Conservation (phyloP, 768 basidiomycete species). For the Lactarius psammicola region DNA sequence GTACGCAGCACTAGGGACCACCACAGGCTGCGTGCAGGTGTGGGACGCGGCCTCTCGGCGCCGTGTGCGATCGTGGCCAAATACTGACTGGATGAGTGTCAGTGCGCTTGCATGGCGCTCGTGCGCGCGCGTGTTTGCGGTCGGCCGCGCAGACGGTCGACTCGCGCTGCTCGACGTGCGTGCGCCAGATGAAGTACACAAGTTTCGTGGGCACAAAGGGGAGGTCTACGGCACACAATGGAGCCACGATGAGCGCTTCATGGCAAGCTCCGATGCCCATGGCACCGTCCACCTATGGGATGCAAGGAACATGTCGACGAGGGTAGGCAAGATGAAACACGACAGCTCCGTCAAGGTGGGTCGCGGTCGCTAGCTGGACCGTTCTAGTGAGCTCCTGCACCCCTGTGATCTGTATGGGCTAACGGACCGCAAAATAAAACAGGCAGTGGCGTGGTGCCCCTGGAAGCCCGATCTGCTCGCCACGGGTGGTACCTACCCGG, state of each 20-base stretch:
- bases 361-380: neutral
- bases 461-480: constrained; percentile 69
- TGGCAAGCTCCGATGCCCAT: constrained; percentile 43
- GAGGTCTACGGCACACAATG: constrained; percentile 44
- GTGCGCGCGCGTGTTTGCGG: constrained; percentile 38
- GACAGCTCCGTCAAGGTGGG: constrained; percentile 45
- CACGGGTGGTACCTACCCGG: constrained; percentile 62
- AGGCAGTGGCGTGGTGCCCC: constrained; percentile 76
- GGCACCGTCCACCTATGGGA: constrained; percentile 49
- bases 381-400: neutral
- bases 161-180: constrained; percentile 43
- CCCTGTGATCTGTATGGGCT: constrained; percentile 17
- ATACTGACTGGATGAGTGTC: constrained; percentile 36
- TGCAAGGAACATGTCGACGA: constrained; percentile 36
- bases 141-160: constrained; percentile 41
- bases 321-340: constrained; percentile 44
- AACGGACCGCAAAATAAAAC: neutral
- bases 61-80: constrained; percentile 38
- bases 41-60: constrained; percentile 47
- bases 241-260: constrained; percentile 41
- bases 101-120: constrained; percentile 43
- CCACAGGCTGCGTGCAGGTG: constrained; percentile 48
- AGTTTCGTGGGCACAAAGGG: constrained; percentile 36
- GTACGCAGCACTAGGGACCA: constrained; percentile 53
- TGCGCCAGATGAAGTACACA: constrained; percentile 32